phyloP scores from a whole-genome alignment of 2,329 filamentous ascomycete genomes.

The Xylariales sp. region DNA sequence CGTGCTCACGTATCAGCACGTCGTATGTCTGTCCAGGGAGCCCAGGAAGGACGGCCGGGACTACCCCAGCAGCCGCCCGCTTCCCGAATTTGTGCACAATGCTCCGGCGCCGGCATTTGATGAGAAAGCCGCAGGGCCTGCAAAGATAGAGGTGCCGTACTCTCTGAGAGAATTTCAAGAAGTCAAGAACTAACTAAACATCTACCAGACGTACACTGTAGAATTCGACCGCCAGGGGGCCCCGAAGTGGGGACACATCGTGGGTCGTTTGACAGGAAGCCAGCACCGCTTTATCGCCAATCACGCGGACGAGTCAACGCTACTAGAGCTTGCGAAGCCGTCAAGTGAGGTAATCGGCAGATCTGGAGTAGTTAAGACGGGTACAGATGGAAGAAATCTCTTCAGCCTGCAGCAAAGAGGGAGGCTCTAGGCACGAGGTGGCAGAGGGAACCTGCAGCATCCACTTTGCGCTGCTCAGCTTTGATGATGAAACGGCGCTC shows the following conservation, averaged over 20 bases:
- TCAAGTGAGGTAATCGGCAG: background rate
- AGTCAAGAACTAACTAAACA: slow-evolving; percentile 54
- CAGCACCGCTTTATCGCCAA: slow-evolving; percentile 53
- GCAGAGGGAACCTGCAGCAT: no score
- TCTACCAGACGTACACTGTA: no score
- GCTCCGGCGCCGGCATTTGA: background rate
- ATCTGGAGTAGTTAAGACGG: no score
- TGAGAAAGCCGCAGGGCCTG: background rate
- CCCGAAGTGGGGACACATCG: slow-evolving; percentile 42
- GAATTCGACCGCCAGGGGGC: slow-evolving; percentile 48
- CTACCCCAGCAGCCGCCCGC: slow-evolving; percentile 1
- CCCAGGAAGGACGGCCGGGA: slow-evolving; percentile 24
- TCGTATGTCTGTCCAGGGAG: slow-evolving; percentile 48
- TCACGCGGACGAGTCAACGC: slow-evolving; percentile 43
- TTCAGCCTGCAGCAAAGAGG: no score
- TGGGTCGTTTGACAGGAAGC: slow-evolving; percentile 44
- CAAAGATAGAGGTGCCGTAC: background rate
- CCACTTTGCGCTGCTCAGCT: no score
- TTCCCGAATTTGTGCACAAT: background rate
- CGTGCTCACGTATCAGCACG: slow-evolving; percentile 61
- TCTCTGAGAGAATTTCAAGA: background rate
- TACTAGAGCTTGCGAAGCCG: slow-evolving; percentile 30
- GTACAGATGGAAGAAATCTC: no score
- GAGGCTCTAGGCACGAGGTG: no score
- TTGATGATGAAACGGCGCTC: no score